Conservation (phyloP, 495 filamentous ascomycete species). For the Cercophora scortea region DNA sequence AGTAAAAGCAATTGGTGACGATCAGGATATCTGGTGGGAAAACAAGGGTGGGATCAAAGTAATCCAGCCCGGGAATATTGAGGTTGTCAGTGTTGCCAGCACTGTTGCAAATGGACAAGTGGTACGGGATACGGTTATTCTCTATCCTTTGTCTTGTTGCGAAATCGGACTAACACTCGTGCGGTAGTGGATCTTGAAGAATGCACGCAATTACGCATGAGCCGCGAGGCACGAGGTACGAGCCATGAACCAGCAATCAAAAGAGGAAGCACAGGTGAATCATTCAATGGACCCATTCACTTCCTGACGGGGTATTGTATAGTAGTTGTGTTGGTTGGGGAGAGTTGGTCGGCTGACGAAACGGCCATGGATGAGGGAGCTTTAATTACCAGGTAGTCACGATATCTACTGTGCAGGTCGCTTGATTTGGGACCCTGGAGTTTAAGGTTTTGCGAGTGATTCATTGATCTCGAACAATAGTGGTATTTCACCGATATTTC, state of each 20-base stretch:
- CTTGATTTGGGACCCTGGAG: no score
- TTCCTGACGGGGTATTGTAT: no score
- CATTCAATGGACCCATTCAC: no score
- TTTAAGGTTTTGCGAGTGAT: no score
- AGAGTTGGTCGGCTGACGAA: no score
- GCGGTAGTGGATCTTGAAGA: slow-evolving; percentile 55
- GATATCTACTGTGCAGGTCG: no score
- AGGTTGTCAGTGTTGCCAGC: slow-evolving; percentile 62
- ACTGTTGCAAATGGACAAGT: slow-evolving; percentile 81
- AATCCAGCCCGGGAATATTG: slow-evolving; percentile 70
- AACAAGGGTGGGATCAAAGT: slow-evolving; percentile 60
- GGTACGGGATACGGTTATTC: slow-evolving; percentile 9
- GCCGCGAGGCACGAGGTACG: neutral
- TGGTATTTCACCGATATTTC: no score
- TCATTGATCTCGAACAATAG: no score
- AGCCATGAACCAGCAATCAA: neutral
- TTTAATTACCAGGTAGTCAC: no score
- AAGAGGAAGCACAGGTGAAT: no score
- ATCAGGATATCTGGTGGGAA: slow-evolving; percentile 72
- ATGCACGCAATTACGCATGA: slow-evolving; percentile 54
- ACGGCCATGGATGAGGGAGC: no score
- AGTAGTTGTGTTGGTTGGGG: no score
- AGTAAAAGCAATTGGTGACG: slow-evolving; percentile 55
- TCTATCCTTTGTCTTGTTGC: neutral
- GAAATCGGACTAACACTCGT: neutral